These are phyloP conservation scores for Pichia sp. DNA, from an alignment of 1,139 yeast genomes.

Conservation along the genomic window DNA sequence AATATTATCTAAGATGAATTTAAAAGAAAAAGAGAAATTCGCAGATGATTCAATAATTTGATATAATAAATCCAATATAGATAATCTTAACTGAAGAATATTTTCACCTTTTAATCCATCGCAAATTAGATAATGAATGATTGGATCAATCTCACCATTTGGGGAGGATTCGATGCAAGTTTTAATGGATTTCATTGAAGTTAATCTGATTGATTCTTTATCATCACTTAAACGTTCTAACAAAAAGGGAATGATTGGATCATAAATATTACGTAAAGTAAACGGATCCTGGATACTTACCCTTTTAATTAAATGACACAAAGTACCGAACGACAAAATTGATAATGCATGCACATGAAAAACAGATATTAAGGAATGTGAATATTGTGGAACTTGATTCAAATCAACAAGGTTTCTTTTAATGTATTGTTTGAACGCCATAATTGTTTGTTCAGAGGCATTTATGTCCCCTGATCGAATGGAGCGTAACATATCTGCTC, in stretches of 20 bases:
- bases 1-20: constrained; percentile 37
- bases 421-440: constrained; percentile 33
- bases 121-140: constrained; percentile 44
- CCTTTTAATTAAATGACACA: constrained; percentile 72
- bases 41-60: constrained; percentile 34
- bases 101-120: constrained; percentile 43
- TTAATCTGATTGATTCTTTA: constrained; percentile 37
- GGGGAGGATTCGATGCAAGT: constrained; percentile 59
- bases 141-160: constrained; percentile 36
- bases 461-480: constrained; percentile 1
- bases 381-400: constrained; percentile 46
- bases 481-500: constrained; percentile 6
- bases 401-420: constrained; percentile 61
- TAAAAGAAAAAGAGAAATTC: constrained; percentile 34
- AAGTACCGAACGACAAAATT: constrained; percentile 52
- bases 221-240: constrained; percentile 48
- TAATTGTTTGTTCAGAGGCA: constrained; percentile 7
- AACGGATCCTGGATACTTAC: constrained; percentile 67
- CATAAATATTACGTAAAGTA: constrained; percentile 44
- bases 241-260: constrained; percentile 50
- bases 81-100: constrained; percentile 30
- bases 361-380: constrained; percentile 49
- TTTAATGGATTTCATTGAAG: constrained; percentile 54
- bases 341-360: constrained; percentile 33
- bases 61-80: constrained; percentile 35